Evolutionary conservation across 805 yeast genomes (phyloP), one percentile per base, ranked within the genome.

Genomic region (Ogataea pini): DNA sequence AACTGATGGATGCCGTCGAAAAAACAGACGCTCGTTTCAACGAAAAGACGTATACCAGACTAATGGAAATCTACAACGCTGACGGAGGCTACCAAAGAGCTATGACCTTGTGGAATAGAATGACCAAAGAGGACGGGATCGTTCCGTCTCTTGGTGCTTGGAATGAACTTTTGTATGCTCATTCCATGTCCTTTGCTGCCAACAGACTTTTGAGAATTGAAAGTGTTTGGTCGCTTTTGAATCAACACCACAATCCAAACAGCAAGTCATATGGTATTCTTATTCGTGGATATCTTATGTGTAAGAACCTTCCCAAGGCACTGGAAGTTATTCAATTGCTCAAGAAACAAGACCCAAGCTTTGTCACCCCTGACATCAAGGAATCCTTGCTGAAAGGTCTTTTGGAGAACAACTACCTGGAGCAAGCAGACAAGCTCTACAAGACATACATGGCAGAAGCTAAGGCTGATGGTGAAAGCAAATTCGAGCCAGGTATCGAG

Each of bases 111-210:
- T 84, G 87, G 79, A 78, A 76, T 50, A 69, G 66, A 36, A 61
- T 85, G 67, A 54, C 75, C 22, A 51, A 62, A 9, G 56, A 61
- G 6, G 76, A 74, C 17, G 41, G 47, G 19, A 38, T 54, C 18
- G 46, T 40, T 22, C 55, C 60, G 3, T 39, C 50, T 4, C 55
- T 72, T n/a, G 55, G 63, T 0, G 63, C 81, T 1, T 86, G 89
- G 89, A 82, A 83, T 44, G 72, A 77, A 44, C 71, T 85, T 24
- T 65, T 86, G 43, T 68, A 54, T 44, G 53, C 63, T 18, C 70
- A 62, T 36, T 54, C 56, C 8, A 58, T 65, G 41, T 52, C 51
- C 31, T 61, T 56, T 12, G 59, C 57, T 3, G 55, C 57, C 5
- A 49, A 56, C 29, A 65, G 56, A 48, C 60, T 65, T 55, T 70